phyloP scores from a whole-genome alignment of 2,329 filamentous ascomycete genomes.

The Aspergillus amoenus region DNA sequence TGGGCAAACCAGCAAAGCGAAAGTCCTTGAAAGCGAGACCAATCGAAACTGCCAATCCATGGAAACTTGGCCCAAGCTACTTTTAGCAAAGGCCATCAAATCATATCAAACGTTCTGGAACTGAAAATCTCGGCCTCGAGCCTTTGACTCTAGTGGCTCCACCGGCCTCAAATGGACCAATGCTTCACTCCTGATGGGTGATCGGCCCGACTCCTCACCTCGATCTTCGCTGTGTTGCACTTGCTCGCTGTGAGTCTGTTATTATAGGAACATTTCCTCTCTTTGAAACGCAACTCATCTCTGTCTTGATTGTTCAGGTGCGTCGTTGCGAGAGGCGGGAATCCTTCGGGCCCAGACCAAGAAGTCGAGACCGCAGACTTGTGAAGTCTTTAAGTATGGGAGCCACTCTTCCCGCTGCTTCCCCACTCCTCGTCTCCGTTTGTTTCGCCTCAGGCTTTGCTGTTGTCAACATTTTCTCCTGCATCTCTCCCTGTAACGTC shows the following conservation, averaged over 20 bases:
- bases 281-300: not conserved
- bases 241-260: not conserved
- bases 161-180: not conserved
- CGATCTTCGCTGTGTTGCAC: conserved; percentile 1
- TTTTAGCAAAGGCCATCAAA: not conserved
- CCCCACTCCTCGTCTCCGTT: conserved; percentile 10
- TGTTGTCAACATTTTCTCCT: conserved; percentile 9
- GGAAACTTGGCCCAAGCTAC: not conserved
- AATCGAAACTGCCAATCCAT: not conserved
- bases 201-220: conserved; percentile 3
- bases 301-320: not conserved
- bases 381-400: conserved; percentile 1
- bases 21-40: not conserved
- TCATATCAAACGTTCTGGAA: not conserved
- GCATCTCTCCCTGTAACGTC: conserved; percentile 3
- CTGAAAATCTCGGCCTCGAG: not conserved
- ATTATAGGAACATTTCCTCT: not conserved
- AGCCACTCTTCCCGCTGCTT: conserved; percentile 1
- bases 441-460: conserved; percentile 8
- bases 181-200: conserved; percentile 1
- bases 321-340: not conserved
- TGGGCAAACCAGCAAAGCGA: not conserved
- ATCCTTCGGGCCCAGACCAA: not conserved
- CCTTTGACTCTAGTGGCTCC: not conserved
- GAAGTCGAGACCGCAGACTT: not conserved